These are phyloP conservation scores for Hyphopichia buzzinii DNA, from an alignment of 1,139 yeast genomes.

Conservation along the genomic window DNA sequence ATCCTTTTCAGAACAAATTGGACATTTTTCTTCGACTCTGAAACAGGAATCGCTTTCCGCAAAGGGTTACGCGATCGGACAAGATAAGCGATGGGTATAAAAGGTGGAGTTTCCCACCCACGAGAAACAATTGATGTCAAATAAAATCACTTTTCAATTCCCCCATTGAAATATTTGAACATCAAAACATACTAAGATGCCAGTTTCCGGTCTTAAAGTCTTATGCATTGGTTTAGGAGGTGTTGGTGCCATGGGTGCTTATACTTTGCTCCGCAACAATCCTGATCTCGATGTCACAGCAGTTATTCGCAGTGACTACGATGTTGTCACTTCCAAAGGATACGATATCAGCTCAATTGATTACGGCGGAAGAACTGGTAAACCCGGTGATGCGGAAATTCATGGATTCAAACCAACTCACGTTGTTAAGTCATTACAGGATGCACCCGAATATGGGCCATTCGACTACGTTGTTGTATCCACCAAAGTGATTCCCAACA, in stretches of 20 bases:
- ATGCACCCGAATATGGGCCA: conserved; percentile 22
- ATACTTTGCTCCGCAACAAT: conserved; percentile 22
- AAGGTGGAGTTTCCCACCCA: not conserved
- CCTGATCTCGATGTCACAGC: conserved; percentile 28
- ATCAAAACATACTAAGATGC: not conserved
- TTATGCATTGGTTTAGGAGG: conserved; percentile 68
- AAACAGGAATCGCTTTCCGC: not conserved
- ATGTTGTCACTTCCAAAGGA: conserved; percentile 24
- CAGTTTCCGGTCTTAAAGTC: conserved; percentile 21
- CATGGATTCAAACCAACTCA: conserved; percentile 24
- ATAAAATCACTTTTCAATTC: not conserved
- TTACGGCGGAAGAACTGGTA: conserved; percentile 19
- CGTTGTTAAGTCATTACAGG: conserved; percentile 23
- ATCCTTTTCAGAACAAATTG: no score
- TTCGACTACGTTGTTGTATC: conserved; percentile 33
- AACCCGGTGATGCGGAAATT: conserved; percentile 15
- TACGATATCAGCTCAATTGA: conserved; percentile 27
- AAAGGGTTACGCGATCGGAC: not conserved
- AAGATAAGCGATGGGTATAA: not conserved
- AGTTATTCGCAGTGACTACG: conserved; percentile 32
- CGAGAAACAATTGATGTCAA: no score
- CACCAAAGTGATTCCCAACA: conserved; percentile 32
- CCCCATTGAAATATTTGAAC: not conserved
- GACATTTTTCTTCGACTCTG: no score
- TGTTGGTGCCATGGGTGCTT: conserved; percentile 31